Evolutionary conservation across 805 yeast species (phyloP).

Genomic region (Candida cerambycidarum): DNA sequence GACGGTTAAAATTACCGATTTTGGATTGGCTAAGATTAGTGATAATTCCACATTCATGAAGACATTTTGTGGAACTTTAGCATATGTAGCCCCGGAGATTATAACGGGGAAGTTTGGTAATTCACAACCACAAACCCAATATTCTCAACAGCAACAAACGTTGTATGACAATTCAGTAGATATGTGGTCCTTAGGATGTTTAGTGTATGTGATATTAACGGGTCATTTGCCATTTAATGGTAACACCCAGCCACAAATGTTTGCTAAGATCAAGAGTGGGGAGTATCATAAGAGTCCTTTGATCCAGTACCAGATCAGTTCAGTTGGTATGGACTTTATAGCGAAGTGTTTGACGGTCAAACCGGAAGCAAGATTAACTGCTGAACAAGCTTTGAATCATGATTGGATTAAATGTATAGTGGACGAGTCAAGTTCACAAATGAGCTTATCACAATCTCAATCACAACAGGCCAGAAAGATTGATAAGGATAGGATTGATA

Average conservation of each 20-base stretch:
- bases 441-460: constrained; percentile 66
- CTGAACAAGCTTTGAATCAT: constrained; percentile 72
- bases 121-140: constrained; percentile 19
- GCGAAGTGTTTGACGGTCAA: constrained; percentile 71
- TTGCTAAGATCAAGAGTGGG: constrained; percentile 72
- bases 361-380: constrained; percentile 70
- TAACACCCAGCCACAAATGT: constrained; percentile 81
- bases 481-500: constrained; percentile 27
- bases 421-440: constrained; percentile 24
- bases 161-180: constrained; percentile 84
- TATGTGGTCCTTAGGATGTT: constrained; percentile 97
- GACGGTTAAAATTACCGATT: constrained; percentile 88
- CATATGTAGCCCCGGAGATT: constrained; percentile 96
- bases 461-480: constrained; percentile 58
- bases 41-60: constrained; percentile 84
- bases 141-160: constrained; percentile 13
- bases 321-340: constrained; percentile 71
- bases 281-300: constrained; percentile 78
- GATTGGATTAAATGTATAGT: constrained; percentile 64
- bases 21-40: constrained; percentile 91
- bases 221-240: constrained; percentile 96
- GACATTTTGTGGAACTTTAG: constrained; percentile 96
- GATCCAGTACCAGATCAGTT: constrained; percentile 61
- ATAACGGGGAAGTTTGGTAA: constrained; percentile 54
- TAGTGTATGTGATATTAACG: constrained; percentile 86